Conservation (phyloP, 805 yeast species). For the Nakazawaea anatomiae region DNA sequence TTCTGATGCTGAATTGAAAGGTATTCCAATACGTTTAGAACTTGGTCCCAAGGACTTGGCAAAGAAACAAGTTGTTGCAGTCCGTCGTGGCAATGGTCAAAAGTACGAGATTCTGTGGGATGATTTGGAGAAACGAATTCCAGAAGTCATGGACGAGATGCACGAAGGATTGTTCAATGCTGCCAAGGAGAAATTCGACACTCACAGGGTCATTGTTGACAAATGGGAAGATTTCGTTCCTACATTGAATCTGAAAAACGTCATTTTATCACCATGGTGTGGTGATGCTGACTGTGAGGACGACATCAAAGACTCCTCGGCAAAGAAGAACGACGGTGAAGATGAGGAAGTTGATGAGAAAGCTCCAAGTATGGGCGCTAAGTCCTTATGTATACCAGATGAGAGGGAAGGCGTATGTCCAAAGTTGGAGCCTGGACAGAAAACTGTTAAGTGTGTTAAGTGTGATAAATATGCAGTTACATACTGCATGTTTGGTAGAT, state of each 20-base stretch:
- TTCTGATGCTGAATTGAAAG: slow-evolving; percentile 95
- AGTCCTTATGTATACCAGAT: slow-evolving; percentile 93
- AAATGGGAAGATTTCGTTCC: slow-evolving; percentile 93
- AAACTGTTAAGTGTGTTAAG: slow-evolving; percentile 87
- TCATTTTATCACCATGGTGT: slow-evolving; percentile 96
- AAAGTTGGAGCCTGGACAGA: slow-evolving; percentile 65
- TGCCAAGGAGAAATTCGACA: slow-evolving; percentile 80
- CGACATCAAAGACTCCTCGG: slow-evolving; percentile 85
- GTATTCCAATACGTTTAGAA: slow-evolving; percentile 90
- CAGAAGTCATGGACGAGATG: slow-evolving; percentile 74
- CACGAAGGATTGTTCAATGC: slow-evolving; percentile 66
- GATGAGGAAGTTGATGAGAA: slow-evolving; percentile 90
- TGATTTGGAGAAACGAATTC: slow-evolving; percentile 60
- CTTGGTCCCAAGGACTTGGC: slow-evolving; percentile 94
- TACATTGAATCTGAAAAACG: slow-evolving; percentile 83
- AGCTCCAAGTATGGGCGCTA: slow-evolving; percentile 99
- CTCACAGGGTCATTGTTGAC: slow-evolving; percentile 75
- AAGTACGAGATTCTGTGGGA: slow-evolving; percentile 63
- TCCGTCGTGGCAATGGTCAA: slow-evolving; percentile 85
- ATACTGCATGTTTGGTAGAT: slow-evolving; percentile 96
- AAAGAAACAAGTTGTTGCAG: slow-evolving; percentile 74
- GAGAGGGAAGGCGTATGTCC: slow-evolving; percentile 57
- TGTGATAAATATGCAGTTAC: slow-evolving; percentile 73
- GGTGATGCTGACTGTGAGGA: slow-evolving; percentile 94
- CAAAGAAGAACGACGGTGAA: slow-evolving; percentile 73